Conservation (phyloP, 2,329 filamentous ascomycete genomes). For the Elsinoe batatas region DNA sequence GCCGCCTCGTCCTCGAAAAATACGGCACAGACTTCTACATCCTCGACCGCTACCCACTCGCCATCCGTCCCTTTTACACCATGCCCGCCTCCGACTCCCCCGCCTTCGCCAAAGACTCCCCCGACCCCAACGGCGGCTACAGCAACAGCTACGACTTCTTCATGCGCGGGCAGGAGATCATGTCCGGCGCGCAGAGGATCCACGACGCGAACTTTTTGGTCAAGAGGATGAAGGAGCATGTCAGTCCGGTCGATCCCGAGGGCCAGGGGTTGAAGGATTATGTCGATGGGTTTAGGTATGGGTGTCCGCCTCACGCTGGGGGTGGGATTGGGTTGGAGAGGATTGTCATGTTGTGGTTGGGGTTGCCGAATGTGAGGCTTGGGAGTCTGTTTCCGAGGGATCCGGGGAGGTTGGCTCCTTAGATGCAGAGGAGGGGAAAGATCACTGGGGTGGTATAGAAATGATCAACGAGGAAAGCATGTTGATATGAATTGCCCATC, state of each 20-base stretch:
- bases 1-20: constrained; percentile 74
- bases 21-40: constrained; percentile 95
- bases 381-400: constrained; percentile 55
- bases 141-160: constrained; percentile 60
- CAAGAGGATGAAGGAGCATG: constrained; percentile 49
- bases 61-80: constrained; percentile 84
- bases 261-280: constrained; percentile 54
- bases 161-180: constrained; percentile 61
- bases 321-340: constrained; percentile 57
- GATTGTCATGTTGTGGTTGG: constrained; percentile 58
- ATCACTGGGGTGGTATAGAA: background rate
- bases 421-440: constrained; percentile 10
- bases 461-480: background rate
- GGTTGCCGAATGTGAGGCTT: constrained; percentile 53
- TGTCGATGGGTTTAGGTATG: constrained; percentile 53
- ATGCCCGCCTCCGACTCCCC: constrained; percentile 63
- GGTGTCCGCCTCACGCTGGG: constrained; percentile 54
- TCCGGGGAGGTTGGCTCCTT: constrained; percentile 45
- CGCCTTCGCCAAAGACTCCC: constrained; percentile 28
- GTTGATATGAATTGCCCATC: background rate
- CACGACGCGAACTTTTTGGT: constrained; percentile 50
- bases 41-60: constrained; percentile 89
- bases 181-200: constrained; percentile 58
- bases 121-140: constrained; percentile 43
- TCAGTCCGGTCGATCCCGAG: constrained; percentile 46